Evolutionary conservation across 345 rosid genomes (phyloP).

Genomic region (Eucalyptus erythrocorys): DNA sequence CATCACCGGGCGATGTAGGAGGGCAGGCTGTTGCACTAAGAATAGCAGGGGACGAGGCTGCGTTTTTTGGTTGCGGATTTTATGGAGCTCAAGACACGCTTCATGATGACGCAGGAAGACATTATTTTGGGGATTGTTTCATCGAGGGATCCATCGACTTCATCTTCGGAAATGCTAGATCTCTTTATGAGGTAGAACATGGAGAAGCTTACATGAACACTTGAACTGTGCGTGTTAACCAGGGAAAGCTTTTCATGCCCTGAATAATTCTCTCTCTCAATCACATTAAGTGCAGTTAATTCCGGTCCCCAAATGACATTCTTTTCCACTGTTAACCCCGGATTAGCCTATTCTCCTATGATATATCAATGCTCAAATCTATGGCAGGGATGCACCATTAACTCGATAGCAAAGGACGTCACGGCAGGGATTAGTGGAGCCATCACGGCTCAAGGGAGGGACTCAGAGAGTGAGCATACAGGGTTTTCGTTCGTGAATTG

Average conservation of each 20-base stretch:
- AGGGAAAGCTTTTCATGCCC: neutral
- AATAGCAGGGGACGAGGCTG: conserved; percentile 65
- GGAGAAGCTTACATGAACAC: neutral
- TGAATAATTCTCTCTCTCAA: neutral
- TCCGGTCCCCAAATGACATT: neutral
- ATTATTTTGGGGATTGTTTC: conserved; percentile 62
- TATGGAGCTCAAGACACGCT: conserved; percentile 91
- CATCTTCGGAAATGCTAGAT: conserved; percentile 66
- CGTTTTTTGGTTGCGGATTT: conserved; percentile 76
- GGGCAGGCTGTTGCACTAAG: conserved; percentile 83
- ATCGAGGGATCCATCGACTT: conserved; percentile 85
- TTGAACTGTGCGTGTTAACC: neutral
- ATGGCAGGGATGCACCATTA: conserved; percentile 33
- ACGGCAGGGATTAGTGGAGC: conserved; percentile 16
- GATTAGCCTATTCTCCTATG: neutral
- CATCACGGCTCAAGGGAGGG: conserved; percentile 49
- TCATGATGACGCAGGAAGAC: conserved; percentile 60
- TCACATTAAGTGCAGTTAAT: neutral
- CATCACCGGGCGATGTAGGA: conserved; percentile 56
- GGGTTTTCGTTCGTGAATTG: conserved; percentile 69
- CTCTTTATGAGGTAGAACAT: conserved; percentile 39
- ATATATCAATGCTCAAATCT: neutral
- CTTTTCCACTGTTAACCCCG: neutral
- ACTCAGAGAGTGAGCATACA: conserved; percentile 30
- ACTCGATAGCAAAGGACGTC: conserved; percentile 25